Percentiles rank a stretch among this genome's conserved stretches.
These are phyloP conservation scores for Cubamyces sp. DNA, from an alignment of 768 basidiomycete species.

Conservation along the genomic window DNA sequence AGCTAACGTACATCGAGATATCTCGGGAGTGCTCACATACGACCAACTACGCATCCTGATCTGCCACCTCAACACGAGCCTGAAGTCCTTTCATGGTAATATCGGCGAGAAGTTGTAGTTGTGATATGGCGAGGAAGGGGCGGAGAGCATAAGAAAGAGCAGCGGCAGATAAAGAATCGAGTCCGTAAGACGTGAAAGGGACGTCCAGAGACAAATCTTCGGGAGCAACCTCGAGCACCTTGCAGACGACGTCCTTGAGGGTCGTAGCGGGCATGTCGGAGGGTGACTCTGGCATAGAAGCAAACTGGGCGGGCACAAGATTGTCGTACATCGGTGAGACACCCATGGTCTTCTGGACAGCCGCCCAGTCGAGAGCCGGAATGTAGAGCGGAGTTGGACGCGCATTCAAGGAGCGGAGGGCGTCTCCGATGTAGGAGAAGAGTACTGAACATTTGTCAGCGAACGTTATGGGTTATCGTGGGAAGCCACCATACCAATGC, in stretches of 20 bases:
- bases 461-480: no score
- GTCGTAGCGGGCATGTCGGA: not conserved
- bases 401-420: conserved; percentile 32
- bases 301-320: not conserved
- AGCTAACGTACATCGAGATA: no score
- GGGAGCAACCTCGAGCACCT: conserved; percentile 37
- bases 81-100: conserved; percentile 23
- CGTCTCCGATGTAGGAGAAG: conserved; percentile 38
- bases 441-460: conserved; percentile 22
- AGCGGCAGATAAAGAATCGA: conserved; percentile 47
- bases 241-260: conserved; percentile 22
- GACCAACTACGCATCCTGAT: no score
- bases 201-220: conserved; percentile 42
- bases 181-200: conserved; percentile 46
- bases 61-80: no score
- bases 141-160: conserved; percentile 41
- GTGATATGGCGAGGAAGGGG: conserved; percentile 36
- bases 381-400: conserved; percentile 33
- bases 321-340: not conserved
- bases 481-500: not conserved
- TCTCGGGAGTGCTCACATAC: no score
- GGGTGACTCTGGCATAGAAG: not conserved
- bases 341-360: not conserved
- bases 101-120: conserved; percentile 43
- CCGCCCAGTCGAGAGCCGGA: conserved; percentile 39